Conservation (phyloP, 1,284 basidiomycete genomes). For the Mycena sp. region DNA sequence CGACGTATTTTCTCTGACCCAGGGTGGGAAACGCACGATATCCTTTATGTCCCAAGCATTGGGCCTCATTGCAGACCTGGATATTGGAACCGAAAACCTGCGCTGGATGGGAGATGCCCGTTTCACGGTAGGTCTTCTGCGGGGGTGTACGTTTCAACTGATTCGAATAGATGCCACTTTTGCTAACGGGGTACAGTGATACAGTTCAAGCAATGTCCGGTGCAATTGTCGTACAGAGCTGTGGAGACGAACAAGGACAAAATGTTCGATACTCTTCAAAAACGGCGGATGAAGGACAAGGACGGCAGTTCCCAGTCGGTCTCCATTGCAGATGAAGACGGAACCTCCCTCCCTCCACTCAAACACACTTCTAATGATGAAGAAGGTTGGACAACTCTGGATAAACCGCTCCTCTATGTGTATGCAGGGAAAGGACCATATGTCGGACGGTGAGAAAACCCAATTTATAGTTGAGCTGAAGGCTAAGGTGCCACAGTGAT, state of each 20-base stretch:
- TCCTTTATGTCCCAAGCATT: conserved; percentile 91
- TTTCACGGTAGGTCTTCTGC: conserved; percentile 86
- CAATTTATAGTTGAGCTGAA: background rate
- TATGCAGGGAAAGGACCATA: conserved; percentile 79
- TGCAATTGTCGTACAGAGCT: conserved; percentile 78
- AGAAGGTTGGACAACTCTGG: conserved; percentile 77
- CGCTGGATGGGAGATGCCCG: conserved; percentile 95
- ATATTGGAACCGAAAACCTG: conserved; percentile 87
- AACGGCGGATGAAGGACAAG: conserved; percentile 40
- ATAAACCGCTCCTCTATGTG: conserved; percentile 77
- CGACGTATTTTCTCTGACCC: conserved; percentile 85
- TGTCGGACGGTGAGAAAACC: conserved; percentile 62
- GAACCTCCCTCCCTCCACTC: conserved; percentile 51
- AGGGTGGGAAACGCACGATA: conserved; percentile 73
- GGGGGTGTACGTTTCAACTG: conserved; percentile 50
- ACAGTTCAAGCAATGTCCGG: conserved; percentile 72
- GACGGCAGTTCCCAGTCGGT: conserved; percentile 16
- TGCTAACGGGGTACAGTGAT: conserved; percentile 55
- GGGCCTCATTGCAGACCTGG: conserved; percentile 93
- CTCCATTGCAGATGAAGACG: conserved; percentile 24
- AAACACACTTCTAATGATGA: conserved; percentile 52
- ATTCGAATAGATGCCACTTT: background rate
- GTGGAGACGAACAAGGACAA: conserved; percentile 76
- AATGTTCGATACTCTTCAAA: conserved; percentile 64
- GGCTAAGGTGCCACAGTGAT: conserved; percentile 56